Evolutionary conservation across 306 rosid genomes (phyloP).

Genomic region (Pterocarpus macrocarpus): DNA sequence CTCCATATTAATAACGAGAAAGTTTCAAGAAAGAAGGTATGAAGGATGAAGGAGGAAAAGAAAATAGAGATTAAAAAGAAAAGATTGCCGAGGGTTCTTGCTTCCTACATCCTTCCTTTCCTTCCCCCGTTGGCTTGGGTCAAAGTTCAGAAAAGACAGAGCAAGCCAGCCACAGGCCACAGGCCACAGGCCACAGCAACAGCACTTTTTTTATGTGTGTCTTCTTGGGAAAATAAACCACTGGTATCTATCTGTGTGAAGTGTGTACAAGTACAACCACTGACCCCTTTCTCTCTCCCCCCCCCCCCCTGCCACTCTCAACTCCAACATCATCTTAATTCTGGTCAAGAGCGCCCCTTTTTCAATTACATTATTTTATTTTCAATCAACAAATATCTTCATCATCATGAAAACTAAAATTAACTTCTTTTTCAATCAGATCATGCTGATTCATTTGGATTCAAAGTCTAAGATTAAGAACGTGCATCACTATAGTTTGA

Average conservation of each 20-base stretch:
- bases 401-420: neutral
- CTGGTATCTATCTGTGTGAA: neutral
- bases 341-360: neutral
- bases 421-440: neutral
- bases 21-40: neutral
- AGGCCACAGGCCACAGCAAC: neutral
- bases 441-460: neutral
- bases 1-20: too few species aligned
- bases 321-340: neutral
- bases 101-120: slow-evolving; percentile 3
- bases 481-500: neutral
- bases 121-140: slow-evolving; percentile 36
- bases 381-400: neutral
- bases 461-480: neutral
- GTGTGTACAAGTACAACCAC: neutral
- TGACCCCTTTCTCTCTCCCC: neutral
- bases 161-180: neutral
- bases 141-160: slow-evolving; percentile 58
- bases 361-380: neutral
- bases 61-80: slow-evolving; percentile 38
- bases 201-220: neutral
- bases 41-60: neutral
- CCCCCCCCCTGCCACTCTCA: neutral
- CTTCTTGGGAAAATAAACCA: slow-evolving; percentile 39
- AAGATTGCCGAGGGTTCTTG: slow-evolving; percentile 56